Evolutionary conservation across 495 filamentous ascomycete genomes (phyloP).

Genomic region (Filosporella fistucella): DNA sequence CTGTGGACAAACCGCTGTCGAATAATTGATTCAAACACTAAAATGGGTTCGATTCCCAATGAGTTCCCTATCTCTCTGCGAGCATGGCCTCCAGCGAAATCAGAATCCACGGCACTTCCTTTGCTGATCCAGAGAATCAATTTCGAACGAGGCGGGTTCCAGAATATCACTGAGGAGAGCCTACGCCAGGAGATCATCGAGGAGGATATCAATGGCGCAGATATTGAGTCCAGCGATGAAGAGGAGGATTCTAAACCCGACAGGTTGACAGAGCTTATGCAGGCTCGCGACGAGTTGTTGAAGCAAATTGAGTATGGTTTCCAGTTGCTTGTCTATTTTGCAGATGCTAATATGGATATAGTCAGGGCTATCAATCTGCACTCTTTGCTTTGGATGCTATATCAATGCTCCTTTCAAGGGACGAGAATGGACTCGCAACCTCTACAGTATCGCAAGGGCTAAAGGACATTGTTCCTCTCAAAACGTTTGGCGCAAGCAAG

Average conservation of each 20-base stretch:
- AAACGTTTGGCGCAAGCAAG: slow-evolving; percentile 69
- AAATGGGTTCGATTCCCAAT: slow-evolving; percentile 35
- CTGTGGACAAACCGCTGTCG: background rate
- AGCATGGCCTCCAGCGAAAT: background rate
- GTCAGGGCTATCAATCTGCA: slow-evolving; percentile 62
- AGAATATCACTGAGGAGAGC: slow-evolving; percentile 58
- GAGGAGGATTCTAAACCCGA: slow-evolving; percentile 22
- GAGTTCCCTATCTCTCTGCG: slow-evolving; percentile 55
- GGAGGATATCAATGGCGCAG: slow-evolving; percentile 31
- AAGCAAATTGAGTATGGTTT: slow-evolving; percentile 42
- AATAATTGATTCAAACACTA: background rate
- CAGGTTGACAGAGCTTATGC: slow-evolving; percentile 33
- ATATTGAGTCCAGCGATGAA: slow-evolving; percentile 19
- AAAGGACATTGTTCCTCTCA: slow-evolving; percentile 63
- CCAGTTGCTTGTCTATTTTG: background rate
- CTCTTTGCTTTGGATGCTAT: slow-evolving; percentile 73
- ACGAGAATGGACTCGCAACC: slow-evolving; percentile 62
- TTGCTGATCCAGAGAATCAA: slow-evolving; percentile 73
- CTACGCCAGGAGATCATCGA: slow-evolving; percentile 56
- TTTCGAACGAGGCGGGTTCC: slow-evolving; percentile 68
- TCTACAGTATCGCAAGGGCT: slow-evolving; percentile 63
- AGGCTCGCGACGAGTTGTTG: slow-evolving; percentile 48
- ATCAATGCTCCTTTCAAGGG: slow-evolving; percentile 77
- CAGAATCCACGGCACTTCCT: slow-evolving; percentile 39
- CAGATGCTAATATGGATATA: slow-evolving; percentile 23